A percentile compares a stretch with the other conserved stretches of the same genome.
Conservation (phyloP, 495 filamentous ascomycete species). For the Wilcoxina mikolae region DNA sequence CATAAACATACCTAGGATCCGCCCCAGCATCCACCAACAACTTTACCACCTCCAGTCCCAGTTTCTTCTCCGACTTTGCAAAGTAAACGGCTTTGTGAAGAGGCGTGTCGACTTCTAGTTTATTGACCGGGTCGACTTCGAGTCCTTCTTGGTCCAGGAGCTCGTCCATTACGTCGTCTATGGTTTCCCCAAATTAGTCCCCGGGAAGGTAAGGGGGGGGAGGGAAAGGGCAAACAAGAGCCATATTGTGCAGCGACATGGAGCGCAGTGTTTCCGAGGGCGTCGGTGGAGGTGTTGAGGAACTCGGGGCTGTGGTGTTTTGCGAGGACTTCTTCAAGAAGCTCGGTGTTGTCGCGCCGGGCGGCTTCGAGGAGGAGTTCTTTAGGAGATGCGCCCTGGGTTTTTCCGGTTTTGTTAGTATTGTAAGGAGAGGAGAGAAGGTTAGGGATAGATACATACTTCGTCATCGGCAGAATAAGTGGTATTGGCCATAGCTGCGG, state of each 20-base stretch:
- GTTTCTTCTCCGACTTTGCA: slow-evolving; percentile 54
- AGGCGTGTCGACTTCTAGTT: slow-evolving; percentile 72
- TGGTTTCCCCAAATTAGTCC: neutral
- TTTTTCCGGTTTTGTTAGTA: neutral
- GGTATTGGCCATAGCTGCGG: too few species aligned
- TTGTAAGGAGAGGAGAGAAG: neutral
- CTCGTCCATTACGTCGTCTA: slow-evolving; percentile 77
- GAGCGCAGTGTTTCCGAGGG: slow-evolving; percentile 71
- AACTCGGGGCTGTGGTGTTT: slow-evolving; percentile 47
- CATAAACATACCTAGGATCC: slow-evolving; percentile 45
- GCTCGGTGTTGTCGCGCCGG: slow-evolving; percentile 76
- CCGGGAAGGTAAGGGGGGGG: neutral
- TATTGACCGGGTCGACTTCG: slow-evolving; percentile 81
- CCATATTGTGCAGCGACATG: slow-evolving; percentile 78
- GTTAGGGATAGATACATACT: neutral
- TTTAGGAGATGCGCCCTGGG: slow-evolving; percentile 58
- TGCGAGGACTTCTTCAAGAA: slow-evolving; percentile 44
- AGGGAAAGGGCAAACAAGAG: slow-evolving; percentile 49
- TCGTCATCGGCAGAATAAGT: neutral
- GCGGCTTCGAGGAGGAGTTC: slow-evolving; percentile 88
- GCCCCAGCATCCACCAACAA: slow-evolving; percentile 91
- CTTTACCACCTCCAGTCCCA: slow-evolving; percentile 55
- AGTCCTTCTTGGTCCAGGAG: slow-evolving; percentile 89
- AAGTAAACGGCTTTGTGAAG: slow-evolving; percentile 78
- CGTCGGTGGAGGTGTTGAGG: slow-evolving; percentile 70